phyloP scores from a whole-genome alignment of 805 yeast genomes.

The Schizosaccharomyces lindneri region DNA sequence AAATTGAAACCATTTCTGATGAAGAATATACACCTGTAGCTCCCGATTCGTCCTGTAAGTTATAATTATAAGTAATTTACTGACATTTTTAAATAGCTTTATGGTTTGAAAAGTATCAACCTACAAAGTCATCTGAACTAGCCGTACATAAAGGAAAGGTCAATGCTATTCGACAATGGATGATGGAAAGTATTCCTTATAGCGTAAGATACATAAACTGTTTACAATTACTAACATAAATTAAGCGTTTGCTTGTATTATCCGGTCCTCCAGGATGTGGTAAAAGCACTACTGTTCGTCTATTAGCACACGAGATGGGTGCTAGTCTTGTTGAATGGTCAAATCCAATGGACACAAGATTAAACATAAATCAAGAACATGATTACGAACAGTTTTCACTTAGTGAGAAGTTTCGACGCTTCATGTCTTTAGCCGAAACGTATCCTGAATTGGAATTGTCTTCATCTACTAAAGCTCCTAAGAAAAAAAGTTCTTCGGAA shows the following conservation, averaged over 20 bases:
- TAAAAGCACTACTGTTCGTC: not conserved
- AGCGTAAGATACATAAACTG: not conserved
- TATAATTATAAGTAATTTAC: no score
- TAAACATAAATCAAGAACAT: not conserved
- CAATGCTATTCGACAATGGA: not conserved
- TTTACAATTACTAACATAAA: not conserved
- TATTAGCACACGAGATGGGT: not conserved
- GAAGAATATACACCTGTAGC: not conserved
- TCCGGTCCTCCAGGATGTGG: conserved; percentile 2
- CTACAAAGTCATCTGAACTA: not conserved
- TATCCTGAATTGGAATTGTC: not conserved
- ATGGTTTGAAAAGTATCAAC: not conserved
- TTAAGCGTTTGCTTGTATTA: not conserved
- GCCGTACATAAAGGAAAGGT: conserved; percentile 1
- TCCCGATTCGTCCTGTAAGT: not conserved
- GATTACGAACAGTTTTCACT: not conserved
- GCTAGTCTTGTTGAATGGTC: not conserved
- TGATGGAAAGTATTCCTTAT: not conserved
- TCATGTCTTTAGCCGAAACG: not conserved
- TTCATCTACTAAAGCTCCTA: not conserved
- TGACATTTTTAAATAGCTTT: not conserved
- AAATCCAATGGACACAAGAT: not conserved
- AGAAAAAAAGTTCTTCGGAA: not conserved
- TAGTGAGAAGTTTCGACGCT: not conserved
- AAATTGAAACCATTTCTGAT: not conserved